These are phyloP conservation scores for Calocera viscosa DNA, from an alignment of 768 basidiomycete species.

Conservation along the genomic window DNA sequence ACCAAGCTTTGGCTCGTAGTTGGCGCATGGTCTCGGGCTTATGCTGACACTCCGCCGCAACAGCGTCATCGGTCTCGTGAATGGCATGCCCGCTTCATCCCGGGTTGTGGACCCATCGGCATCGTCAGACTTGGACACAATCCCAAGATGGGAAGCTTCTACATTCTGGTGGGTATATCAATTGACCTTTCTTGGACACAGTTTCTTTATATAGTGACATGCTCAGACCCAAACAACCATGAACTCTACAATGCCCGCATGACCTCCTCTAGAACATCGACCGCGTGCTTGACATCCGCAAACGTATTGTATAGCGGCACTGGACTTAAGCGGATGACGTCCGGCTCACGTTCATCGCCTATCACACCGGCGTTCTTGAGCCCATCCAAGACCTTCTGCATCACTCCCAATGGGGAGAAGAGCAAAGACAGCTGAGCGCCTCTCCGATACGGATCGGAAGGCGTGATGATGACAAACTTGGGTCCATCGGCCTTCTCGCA, in stretches of 20 bases:
- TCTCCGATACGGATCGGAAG: constrained; percentile 47
- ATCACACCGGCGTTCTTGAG: constrained; percentile 64
- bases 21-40: not conserved
- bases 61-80: not conserved
- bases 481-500: constrained; percentile 40
- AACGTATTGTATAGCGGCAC: constrained; percentile 76
- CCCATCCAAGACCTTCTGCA: constrained; percentile 54
- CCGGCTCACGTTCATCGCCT: constrained; percentile 83
- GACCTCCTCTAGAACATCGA: constrained; percentile 45
- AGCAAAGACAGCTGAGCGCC: constrained; percentile 83
- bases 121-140: not conserved
- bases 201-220: not conserved
- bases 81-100: not conserved
- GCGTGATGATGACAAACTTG: constrained; percentile 89
- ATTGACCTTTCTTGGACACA: not conserved
- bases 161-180: constrained; percentile 1
- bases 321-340: constrained; percentile 83
- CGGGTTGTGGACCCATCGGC: not conserved
- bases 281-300: constrained; percentile 63
- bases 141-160: not conserved
- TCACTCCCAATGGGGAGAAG: constrained; percentile 56
- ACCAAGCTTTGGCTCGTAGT: not conserved
- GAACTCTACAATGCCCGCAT: constrained; percentile 18
- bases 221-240: too few relatives aligned
- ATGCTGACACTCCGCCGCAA: not conserved